Evolutionary conservation across 1,284 basidiomycete genomes (phyloP).

Genomic region (Sanghuangporus weigelae): DNA sequence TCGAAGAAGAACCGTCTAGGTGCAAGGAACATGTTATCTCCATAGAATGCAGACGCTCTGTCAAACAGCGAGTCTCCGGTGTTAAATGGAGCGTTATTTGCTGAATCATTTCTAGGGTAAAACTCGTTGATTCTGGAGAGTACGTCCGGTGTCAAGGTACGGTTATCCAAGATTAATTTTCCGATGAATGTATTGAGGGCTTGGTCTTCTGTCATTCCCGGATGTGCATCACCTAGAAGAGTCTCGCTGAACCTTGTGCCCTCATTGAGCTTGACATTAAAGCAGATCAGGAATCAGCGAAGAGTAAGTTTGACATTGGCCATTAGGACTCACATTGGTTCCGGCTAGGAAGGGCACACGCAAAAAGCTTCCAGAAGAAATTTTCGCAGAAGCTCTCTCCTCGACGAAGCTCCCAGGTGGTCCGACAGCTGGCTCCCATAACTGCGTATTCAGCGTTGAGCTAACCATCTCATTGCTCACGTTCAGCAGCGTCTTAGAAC

Average conservation of each 20-base stretch:
- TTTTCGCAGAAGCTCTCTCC: conserved; percentile 41
- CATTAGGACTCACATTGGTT: conserved; percentile 38
- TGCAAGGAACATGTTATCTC: conserved; percentile 49
- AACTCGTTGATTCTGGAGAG: conserved; percentile 33
- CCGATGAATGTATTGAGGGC: conserved; percentile 43
- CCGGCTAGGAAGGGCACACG: conserved; percentile 51
- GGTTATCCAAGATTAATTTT: conserved; percentile 43
- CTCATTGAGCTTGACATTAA: conserved; percentile 41
- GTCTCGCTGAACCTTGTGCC: conserved; percentile 39
- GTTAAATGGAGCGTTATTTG: conserved; percentile 43
- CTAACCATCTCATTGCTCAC: conserved; percentile 44
- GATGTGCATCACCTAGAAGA: conserved; percentile 32
- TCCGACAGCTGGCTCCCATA: conserved; percentile 56
- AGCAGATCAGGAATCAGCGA: not conserved
- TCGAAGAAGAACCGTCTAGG: conserved; percentile 45
- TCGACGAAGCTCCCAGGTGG: conserved; percentile 46
- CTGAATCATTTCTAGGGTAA: conserved; percentile 45
- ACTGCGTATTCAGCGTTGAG: conserved; percentile 42
- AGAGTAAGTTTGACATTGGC: not conserved
- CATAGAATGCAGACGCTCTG: conserved; percentile 50
- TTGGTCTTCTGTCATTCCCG: conserved; percentile 32
- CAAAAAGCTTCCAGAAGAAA: conserved; percentile 45
- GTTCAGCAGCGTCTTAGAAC: conserved; percentile 36
- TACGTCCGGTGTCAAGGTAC: conserved; percentile 37
- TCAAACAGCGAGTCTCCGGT: conserved; percentile 57